Percentiles rank a stretch among this genome's conserved stretches.
phyloP scores from a whole-genome alignment of 164 flowering plant species.

The Macadamia tetraphylla region DNA sequence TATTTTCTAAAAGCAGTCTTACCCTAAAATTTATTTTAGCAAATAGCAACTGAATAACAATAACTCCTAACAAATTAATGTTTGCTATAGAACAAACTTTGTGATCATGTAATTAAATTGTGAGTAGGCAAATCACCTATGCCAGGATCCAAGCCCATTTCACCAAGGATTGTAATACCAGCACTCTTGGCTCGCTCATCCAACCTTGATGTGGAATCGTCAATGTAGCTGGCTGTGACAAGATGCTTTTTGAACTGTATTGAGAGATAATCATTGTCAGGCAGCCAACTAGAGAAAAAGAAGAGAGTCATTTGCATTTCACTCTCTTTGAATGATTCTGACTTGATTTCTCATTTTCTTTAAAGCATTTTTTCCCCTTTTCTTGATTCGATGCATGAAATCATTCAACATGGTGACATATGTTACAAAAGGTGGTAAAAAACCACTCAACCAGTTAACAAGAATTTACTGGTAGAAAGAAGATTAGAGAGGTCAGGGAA shows the following conservation, averaged over 20 bases:
- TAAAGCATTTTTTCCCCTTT: neutral
- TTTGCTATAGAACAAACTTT: neutral
- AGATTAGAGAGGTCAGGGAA: neutral
- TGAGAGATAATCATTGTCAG: slow-evolving; percentile 9
- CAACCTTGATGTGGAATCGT: slow-evolving; percentile 63
- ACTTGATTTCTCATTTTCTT: neutral
- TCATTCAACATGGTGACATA: neutral
- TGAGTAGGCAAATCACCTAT: slow-evolving; percentile 50
- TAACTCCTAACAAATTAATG: neutral
- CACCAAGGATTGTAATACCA: slow-evolving; percentile 85
- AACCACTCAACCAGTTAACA: neutral
- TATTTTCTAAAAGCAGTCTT: neutral
- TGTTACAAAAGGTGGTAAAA: neutral
- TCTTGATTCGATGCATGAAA: neutral
- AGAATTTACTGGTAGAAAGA: neutral
- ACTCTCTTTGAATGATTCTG: neutral
- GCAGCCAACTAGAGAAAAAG: neutral
- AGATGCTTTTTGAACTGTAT: slow-evolving; percentile 85
- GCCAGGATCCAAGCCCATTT: slow-evolving; percentile 99
- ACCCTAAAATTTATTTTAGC: neutral
- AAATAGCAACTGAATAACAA: neutral
- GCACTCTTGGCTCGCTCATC: slow-evolving; percentile 65
- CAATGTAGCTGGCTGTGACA: slow-evolving; percentile 94
- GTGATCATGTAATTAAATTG: neutral
- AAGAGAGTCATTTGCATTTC: neutral